Evolutionary conservation across 345 rosid species (phyloP).

Genomic region (Stellera chamaejasme): DNA sequence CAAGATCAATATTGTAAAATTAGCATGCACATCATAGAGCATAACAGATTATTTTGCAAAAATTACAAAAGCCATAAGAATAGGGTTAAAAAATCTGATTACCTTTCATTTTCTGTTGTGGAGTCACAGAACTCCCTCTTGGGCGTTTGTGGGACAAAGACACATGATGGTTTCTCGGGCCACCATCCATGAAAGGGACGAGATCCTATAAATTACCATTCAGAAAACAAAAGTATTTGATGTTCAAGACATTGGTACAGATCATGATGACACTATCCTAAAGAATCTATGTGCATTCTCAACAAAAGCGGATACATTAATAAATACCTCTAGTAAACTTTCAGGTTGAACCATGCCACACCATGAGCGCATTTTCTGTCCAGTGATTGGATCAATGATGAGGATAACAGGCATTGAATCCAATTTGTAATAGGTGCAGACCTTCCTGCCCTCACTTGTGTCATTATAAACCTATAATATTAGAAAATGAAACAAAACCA

Average conservation of each 20-base stretch:
- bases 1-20: too few relatives aligned
- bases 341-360: constrained; percentile 90
- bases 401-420: constrained; percentile 86
- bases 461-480: constrained; percentile 66
- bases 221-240: constrained; percentile 1
- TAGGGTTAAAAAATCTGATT: constrained; percentile 1
- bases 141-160: constrained; percentile 79
- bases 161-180: constrained; percentile 72
- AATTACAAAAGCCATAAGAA: not conserved
- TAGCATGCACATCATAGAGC: too few relatives aligned
- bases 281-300: too few relatives aligned
- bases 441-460: constrained; percentile 86
- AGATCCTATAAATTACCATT: constrained; percentile 44
- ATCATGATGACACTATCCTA: too few relatives aligned
- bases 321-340: constrained; percentile 65
- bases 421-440: constrained; percentile 80
- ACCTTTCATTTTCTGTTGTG: constrained; percentile 59
- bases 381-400: constrained; percentile 92
- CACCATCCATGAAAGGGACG: constrained; percentile 89
- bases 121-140: constrained; percentile 55
- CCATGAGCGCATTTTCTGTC: constrained; percentile 91
- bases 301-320: not conserved
- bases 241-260: too few relatives aligned
- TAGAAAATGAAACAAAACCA: not conserved
- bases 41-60: too few relatives aligned